Evolutionary conservation across 108 stramenopile genomes (phyloP), one percentile per base, ranked within the genome.

Genomic region (Chaetoceros muelleri): DNA sequence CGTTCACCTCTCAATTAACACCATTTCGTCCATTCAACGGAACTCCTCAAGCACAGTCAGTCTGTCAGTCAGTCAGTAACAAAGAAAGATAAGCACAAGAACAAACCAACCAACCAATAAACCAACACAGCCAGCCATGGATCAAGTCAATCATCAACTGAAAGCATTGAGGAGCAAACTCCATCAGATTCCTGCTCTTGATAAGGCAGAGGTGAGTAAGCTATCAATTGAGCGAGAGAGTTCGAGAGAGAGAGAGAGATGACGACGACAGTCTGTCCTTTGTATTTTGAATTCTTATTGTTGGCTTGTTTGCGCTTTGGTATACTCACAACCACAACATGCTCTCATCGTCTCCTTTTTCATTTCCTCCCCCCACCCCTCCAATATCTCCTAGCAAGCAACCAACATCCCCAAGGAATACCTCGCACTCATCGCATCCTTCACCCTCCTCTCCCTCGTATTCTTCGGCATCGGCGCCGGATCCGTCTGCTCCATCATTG

Each of bases 331-430:
- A 52, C 23, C 23, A 52, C 1, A 2, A 3, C 21, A 16, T 49
- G 20, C 29, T 8, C 22, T 13, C 1, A 50, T 30, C n/a, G 13
- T 40, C 31, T 40, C 48, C 3, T 2, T 46, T 45, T 18, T 8
- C 30, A 30, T 26, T 62, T 20, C 16, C 19, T 58, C 28, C 48
- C 18, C 28, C 28, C 26, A 16, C 24, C 34, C 18, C 30, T 2
- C 27, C 22, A 23, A 10, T 47, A 44, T 52, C 19, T 24, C 19
- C 22, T 62, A 93, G 87, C 77, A 82, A 1, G 71, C 70, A 57
- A 67, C 67, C 49, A 73, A 74, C 46, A 75, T 87, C 17, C 91
- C 91, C 45, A 93, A 93, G 64, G 91, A 93, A 61, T 79, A 75
- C 48, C 44, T 84, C 25, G 73, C 71, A 25, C 30, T 81, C 17